Evolutionary conservation across 1,139 yeast species (phyloP), one percentile per base, ranked within the genome.

Genomic region (Protomyces inundatus): DNA sequence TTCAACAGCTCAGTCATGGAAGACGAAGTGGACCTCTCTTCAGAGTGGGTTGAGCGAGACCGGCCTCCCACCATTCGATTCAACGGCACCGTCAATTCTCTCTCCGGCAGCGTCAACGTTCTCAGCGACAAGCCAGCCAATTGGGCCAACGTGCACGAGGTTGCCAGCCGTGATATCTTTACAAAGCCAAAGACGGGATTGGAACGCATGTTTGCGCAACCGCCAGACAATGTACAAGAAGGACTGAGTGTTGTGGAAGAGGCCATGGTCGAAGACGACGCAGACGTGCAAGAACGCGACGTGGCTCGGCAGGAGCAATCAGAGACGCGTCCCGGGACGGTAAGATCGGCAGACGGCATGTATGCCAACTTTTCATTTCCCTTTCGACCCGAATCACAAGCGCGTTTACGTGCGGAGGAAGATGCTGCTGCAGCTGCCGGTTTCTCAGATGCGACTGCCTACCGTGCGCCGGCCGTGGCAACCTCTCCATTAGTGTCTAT

Each of bases 11-110:
- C 12, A 12, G 12, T 9, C 32, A 42, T 42, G 48, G 48, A 14
- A 16, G 48, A 42, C 16, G 56, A 51, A 10, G 62, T 40, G 6
- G 62, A 58, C 14, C 37, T 58, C 33, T 58, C 62, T 4, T 52
- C 51, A 33, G 62, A 58, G 16, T 58, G 62, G 62, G 52, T 58
- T 45, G 62, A 58, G 53, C 62, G 62, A 33, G 61, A 57, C 6
- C 55, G 46, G 2, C 62, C 62, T 6, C 62, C 62, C 16, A 58
- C 62, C 6, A 36, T 58, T 10, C 32, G 46, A 33, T 16, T 58
- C 7, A 12, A 46, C 4, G 36, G 30, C 32, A 35, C 45, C n/a
- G 23, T 23, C 23, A 50, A 35, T 23, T 58, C 62, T 6, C 56
- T 58, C 32, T 58, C 62, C 7, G 62, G 62, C 45, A 58, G 62